Percentiles rank a stretch among this genome's conserved stretches.
Evolutionary conservation across 1,284 basidiomycete species (phyloP).

Genomic region (Schizophyllum amplum): DNA sequence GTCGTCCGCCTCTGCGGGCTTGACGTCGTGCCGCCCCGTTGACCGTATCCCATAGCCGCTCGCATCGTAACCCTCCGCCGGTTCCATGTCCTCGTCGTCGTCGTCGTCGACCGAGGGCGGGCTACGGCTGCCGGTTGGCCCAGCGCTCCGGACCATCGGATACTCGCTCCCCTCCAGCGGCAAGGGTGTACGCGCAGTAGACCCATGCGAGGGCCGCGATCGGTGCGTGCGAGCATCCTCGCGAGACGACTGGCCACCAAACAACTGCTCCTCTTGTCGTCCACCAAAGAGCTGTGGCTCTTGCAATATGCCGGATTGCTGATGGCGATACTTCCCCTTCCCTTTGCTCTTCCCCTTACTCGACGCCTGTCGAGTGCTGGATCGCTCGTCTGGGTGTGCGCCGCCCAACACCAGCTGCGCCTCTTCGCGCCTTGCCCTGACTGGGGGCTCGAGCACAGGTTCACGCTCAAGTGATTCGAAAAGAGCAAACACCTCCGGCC

Average conservation of each 20-base stretch:
- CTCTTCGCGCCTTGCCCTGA: neutral
- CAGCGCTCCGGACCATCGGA: neutral
- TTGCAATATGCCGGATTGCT: too few relatives aligned
- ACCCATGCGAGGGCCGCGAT: neutral
- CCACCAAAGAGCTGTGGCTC: neutral
- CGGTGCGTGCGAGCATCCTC: neutral
- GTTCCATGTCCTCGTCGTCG: neutral
- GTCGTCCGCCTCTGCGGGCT: neutral
- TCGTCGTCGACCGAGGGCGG: neutral
- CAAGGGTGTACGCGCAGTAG: neutral
- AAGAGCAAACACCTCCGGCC: neutral
- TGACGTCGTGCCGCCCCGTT: too few relatives aligned
- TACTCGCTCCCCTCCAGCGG: neutral
- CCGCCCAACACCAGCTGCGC: neutral
- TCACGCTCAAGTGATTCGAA: neutral
- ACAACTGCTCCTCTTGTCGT: neutral
- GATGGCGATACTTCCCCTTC: too few relatives aligned
- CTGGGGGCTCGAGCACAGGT: neutral
- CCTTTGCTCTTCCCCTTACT: too few relatives aligned
- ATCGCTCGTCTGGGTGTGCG: neutral
- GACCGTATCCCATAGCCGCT: neutral
- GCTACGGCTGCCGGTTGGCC: neutral
- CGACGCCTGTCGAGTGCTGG: too few relatives aligned
- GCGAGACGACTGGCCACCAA: neutral
- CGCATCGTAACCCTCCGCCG: neutral